Base-by-base conservation (phyloP, 768 basidiomycete species). In the Podaxis rugospora region DNA sequence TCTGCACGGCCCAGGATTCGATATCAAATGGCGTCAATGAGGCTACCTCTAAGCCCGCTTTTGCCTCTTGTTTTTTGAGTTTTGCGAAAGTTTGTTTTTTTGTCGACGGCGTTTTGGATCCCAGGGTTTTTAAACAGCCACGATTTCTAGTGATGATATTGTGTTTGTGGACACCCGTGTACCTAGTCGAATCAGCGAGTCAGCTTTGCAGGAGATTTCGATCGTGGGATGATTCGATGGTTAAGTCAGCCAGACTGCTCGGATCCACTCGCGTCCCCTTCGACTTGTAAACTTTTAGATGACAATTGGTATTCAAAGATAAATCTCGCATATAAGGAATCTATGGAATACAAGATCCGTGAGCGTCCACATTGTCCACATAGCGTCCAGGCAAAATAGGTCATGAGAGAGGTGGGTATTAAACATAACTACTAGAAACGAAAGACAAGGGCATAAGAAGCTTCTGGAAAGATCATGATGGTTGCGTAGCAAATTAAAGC, bases 1-100 rank as follows among this genome's bases (percentile, higher is more conserved):
- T 77, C n/a, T 79, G 77, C 39, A 81, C 78, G 57, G 87, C 75
- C 88, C 88, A 90, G 32, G 83, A 82, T 66, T 82, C 77, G 66
- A 89, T 87, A 66, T 85, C 84, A 50, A 81, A 73, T 68, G 77
- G 80, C 69, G 74, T 77, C 74, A 80, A 77, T 52, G 65, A 62
- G 32, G 68, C 66, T 49, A 44, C 16, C 18, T 69, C 71, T 67
- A 62, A 59, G 68, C 68, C 66, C 70, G 72, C 70, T 83, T 80
- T 67, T 77, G 79, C 63, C 76, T 83, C 80, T 66, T 77, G 80
- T 63, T 76, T 71, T 69, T 78, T 81, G 68, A 84, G 80, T 71
- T 78, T 83, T 57, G 80, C 71, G 51, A 84, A 74, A 14, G 75
- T 61, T 72, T 18, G 69, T 64, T 70, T 75, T 75, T 3, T 40